Base-by-base conservation (phyloP, 768 basidiomycete genomes). In the Kwoniella dejecticola region DNA sequence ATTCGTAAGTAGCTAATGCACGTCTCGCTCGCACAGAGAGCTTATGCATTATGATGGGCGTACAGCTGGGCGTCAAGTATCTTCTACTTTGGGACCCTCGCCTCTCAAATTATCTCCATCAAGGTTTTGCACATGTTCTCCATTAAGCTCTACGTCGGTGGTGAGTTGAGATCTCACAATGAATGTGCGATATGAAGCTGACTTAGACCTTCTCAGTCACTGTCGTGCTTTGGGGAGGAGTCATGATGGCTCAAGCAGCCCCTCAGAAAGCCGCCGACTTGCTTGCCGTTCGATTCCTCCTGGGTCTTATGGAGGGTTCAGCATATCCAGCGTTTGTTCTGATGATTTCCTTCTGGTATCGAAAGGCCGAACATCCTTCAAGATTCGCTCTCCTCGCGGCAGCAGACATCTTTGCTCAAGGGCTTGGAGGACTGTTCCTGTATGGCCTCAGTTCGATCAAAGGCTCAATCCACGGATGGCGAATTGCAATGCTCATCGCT, bases 291-390 rank as follows among this genome's bases (percentile, higher is more conserved):
- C 26, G 58, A 45, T 60, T 60, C 21, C 19, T 60, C n/a, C 19
- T 60, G 8, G 58, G 54, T 13, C 38, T 19, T 21, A 52, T 52
- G 42, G 58, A 60, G 27, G 58, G 58, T 19, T 44, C 46, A 19
- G 58, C 49, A 17, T 50, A 50, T 23, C 58, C 58, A 17, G 58
- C 58, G 8, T 60, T 60, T 27, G 58, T 60, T 38, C 36, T 60
- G 21, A 29, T 60, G 26, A 60, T 52, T 19, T 60, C 58, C 6
- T 60, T 60, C 31, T 71, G 52, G 46, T 71, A 60, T 38, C 47
- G 67, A 31, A 71, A 71, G 56, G 36, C 36, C 4, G 70, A 71
- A 42, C 70, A 71, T 38, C 67, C 70, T 0, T 46, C 63, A 31
- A 60, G 70, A 26, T 56, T 71, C 27, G 70, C 70, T 38, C 44